phyloP scores from a whole-genome alignment of 768 basidiomycete genomes.

The Hygrocybe coccinea region DNA sequence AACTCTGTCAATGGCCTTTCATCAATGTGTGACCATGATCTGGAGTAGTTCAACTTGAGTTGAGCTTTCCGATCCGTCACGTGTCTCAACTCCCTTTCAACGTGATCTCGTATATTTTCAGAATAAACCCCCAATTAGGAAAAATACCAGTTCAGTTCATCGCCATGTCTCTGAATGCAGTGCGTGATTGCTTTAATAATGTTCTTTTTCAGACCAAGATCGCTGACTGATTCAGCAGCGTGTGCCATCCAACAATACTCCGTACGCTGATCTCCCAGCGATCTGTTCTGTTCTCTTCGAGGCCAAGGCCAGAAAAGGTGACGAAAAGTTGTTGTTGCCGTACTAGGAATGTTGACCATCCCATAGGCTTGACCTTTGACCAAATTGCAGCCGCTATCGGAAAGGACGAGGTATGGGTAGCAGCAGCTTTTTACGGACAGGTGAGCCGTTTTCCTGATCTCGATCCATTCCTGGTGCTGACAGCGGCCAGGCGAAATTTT shows the following conservation, averaged over 20 bases:
- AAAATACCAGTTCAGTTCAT: too few relatives aligned
- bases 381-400: constrained; percentile 59
- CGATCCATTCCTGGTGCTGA: neutral
- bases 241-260: constrained; percentile 39
- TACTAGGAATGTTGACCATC: neutral
- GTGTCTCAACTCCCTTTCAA: too few relatives aligned
- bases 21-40: constrained; percentile 19
- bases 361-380: constrained; percentile 61
- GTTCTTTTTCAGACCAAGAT: neutral
- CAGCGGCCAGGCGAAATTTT: constrained; percentile 59
- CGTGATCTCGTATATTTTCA: too few relatives aligned
- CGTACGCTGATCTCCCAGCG: constrained; percentile 49
- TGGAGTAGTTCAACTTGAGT: too few relatives aligned
- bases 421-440: constrained; percentile 78
- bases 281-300: constrained; percentile 50
- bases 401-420: constrained; percentile 78
- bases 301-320: constrained; percentile 65
- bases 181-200: constrained; percentile 20
- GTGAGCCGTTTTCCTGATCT: constrained; percentile 26
- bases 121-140: too few relatives aligned
- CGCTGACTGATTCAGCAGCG: constrained; percentile 24
- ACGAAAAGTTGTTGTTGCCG: neutral
- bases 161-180: constrained; percentile 31
- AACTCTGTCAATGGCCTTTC: neutral
- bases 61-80: too few relatives aligned